Evolutionary conservation across 306 rosid species (phyloP).

Genomic region (Vigna unguiculata): DNA sequence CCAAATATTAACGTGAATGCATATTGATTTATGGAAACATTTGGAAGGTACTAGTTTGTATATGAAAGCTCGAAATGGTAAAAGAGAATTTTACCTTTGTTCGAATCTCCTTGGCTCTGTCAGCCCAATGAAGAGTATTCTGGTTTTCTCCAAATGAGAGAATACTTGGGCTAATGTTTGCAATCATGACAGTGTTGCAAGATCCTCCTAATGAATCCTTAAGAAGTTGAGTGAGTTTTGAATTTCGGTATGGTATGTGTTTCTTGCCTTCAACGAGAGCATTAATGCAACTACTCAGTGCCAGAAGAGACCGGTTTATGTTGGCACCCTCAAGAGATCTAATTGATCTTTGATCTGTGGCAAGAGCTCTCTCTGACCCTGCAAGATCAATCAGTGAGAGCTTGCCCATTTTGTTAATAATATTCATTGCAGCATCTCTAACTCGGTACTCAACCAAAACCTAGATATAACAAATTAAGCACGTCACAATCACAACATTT

Average conservation of each 20-base stretch:
- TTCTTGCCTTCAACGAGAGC: slow-evolving; percentile 97
- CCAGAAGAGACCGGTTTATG: slow-evolving; percentile 91
- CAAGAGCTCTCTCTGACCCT: slow-evolving; percentile 98
- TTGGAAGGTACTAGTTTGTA: slow-evolving; percentile 34
- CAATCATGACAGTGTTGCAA: slow-evolving; percentile 96
- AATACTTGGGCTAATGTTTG: slow-evolving; percentile 92
- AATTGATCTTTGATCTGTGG: slow-evolving; percentile 89
- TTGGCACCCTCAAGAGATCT: slow-evolving; percentile 98
- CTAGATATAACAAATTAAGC: slow-evolving; percentile 52
- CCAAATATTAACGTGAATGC: not conserved
- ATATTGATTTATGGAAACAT: not conserved
- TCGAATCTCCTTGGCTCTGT: slow-evolving; percentile 94
- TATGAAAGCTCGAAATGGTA: slow-evolving; percentile 28
- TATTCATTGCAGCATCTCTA: slow-evolving; percentile 76
- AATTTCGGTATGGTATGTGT: slow-evolving; percentile 90
- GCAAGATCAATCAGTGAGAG: slow-evolving; percentile 97
- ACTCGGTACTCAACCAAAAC: slow-evolving; percentile 83
- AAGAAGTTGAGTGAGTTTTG: slow-evolving; percentile 95
- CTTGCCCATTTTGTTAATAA: slow-evolving; percentile 79
- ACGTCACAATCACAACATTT: slow-evolving; percentile 1
- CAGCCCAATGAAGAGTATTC: slow-evolving; percentile 97
- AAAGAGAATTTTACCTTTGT: slow-evolving; percentile 65
- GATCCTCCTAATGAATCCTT: slow-evolving; percentile 95
- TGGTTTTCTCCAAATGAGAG: slow-evolving; percentile 93
- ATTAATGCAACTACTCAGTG: slow-evolving; percentile 95